Percentiles rank a stretch among this genome's conserved stretches.
phyloP scores from a whole-genome alignment of 192 early-diverging fungal species.

The Paraglomus brasilianum region DNA sequence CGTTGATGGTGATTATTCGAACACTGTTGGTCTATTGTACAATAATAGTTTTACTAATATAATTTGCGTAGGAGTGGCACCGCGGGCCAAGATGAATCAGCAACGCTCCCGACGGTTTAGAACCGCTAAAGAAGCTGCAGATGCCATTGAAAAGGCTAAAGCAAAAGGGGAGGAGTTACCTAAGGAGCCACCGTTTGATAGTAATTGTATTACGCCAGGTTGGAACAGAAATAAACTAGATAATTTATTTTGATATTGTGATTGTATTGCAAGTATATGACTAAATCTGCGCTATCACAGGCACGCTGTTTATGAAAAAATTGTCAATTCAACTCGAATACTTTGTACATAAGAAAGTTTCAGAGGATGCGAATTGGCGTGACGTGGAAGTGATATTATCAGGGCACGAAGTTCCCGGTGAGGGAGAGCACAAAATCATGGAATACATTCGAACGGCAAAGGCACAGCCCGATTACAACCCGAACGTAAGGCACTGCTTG shows the following conservation, averaged over 20 bases:
- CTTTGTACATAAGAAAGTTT: slow-evolving; percentile 86
- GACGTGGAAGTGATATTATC: slow-evolving; percentile 90
- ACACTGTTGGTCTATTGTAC: not conserved
- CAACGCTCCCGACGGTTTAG: slow-evolving; percentile 96
- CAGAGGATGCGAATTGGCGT: slow-evolving; percentile 88
- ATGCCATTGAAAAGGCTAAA: slow-evolving; percentile 62
- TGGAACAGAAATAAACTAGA: slow-evolving; percentile 11
- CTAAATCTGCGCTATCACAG: slow-evolving; percentile 34
- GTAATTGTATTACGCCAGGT: slow-evolving; percentile 98
- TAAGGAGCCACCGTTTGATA: slow-evolving; percentile 81
- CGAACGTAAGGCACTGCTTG: slow-evolving; percentile 90
- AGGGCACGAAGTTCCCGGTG: slow-evolving; percentile 92
- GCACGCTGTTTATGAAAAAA: slow-evolving; percentile 94
- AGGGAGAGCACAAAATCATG: slow-evolving; percentile 99
- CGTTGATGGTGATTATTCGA: slow-evolving; percentile 65
- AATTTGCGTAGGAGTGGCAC: slow-evolving; percentile 71
- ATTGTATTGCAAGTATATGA: not conserved
- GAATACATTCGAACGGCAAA: slow-evolving; percentile 92
- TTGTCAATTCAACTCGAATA: slow-evolving; percentile 84
- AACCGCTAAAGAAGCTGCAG: slow-evolving; percentile 82
- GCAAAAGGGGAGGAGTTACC: slow-evolving; percentile 68
- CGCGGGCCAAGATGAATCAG: slow-evolving; percentile 99
- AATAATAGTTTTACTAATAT: too few species aligned
- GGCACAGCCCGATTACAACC: slow-evolving; percentile 76
- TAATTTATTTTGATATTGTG: not conserved